phyloP scores from a whole-genome alignment of 805 yeast genomes.

The Metschnikowia noctiluminum region DNA sequence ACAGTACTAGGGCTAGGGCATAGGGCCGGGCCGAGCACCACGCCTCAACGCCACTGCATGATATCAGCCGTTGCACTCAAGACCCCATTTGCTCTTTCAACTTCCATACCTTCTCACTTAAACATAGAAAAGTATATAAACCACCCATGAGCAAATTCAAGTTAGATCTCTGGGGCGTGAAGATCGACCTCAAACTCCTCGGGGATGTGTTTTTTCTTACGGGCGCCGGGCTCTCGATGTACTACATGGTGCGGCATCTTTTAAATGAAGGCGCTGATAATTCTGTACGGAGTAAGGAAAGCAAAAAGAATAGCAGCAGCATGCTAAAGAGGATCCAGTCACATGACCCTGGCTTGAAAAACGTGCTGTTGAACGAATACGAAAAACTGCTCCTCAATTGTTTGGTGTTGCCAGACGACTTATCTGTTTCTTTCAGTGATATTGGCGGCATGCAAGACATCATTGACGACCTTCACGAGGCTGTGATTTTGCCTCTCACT shows the following conservation, averaged over 20 bases:
- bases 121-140: neutral
- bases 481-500: slow-evolving; percentile 79
- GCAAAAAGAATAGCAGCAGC: slow-evolving; percentile 58
- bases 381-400: slow-evolving; percentile 75
- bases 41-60: no score
- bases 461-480: slow-evolving; percentile 81
- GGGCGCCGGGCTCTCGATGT: slow-evolving; percentile 68
- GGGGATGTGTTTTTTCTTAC: slow-evolving; percentile 42
- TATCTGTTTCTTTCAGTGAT: slow-evolving; percentile 70
- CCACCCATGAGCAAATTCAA: slow-evolving; percentile 30
- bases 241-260: slow-evolving; percentile 51
- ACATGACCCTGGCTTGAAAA: slow-evolving; percentile 55
- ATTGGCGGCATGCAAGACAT: slow-evolving; percentile 86
- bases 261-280: slow-evolving; percentile 34
- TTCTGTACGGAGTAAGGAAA: slow-evolving; percentile 47
- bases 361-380: slow-evolving; percentile 60
- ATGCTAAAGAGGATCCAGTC: slow-evolving; percentile 34
- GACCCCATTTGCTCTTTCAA: neutral
- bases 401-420: slow-evolving; percentile 82
- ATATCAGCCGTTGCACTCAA: neutral
- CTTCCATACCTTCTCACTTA: neutral
- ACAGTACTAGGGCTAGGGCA: no score
- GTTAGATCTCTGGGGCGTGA: slow-evolving; percentile 36
- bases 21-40: no score
- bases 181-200: slow-evolving; percentile 36